Evolutionary conservation across 1,284 basidiomycete species (phyloP).

Genomic region (Coniferiporia sulphurascens): DNA sequence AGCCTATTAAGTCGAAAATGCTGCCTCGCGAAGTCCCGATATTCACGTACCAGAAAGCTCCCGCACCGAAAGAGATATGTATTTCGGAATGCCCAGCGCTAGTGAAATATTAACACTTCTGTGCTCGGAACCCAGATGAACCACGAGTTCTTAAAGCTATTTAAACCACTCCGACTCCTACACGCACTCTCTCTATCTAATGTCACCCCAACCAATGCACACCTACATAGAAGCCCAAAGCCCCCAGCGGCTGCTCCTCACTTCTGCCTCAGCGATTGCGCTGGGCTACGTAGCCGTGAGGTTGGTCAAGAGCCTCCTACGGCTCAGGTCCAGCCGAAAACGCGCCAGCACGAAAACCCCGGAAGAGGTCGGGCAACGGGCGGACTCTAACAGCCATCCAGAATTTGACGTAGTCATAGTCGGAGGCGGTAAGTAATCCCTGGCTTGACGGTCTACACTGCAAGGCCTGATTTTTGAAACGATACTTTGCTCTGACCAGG

Average conservation of each 20-base stretch:
- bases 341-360: not conserved
- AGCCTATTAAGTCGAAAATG: too few relatives aligned
- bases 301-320: not conserved
- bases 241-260: not conserved
- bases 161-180: too few relatives aligned
- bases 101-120: too few relatives aligned
- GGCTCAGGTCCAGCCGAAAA: not conserved
- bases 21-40: too few relatives aligned
- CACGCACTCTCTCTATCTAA: too few relatives aligned
- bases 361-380: conserved; percentile 1
- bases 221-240: not conserved
- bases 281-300: not conserved
- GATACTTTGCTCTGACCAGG: conserved; percentile 6
- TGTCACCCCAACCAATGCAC: not conserved
- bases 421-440: conserved; percentile 14
- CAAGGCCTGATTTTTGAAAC: not conserved
- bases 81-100: too few relatives aligned
- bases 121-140: too few relatives aligned
- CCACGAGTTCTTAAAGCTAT: too few relatives aligned
- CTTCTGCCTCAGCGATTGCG: conserved; percentile 1
- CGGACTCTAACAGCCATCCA: not conserved
- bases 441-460: not conserved
- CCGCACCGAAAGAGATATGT: too few relatives aligned
- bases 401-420: conserved; percentile 21
- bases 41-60: too few relatives aligned